phyloP scores from a whole-genome alignment of 176 grass and related monocot genomes.

The Stipa capillata region DNA sequence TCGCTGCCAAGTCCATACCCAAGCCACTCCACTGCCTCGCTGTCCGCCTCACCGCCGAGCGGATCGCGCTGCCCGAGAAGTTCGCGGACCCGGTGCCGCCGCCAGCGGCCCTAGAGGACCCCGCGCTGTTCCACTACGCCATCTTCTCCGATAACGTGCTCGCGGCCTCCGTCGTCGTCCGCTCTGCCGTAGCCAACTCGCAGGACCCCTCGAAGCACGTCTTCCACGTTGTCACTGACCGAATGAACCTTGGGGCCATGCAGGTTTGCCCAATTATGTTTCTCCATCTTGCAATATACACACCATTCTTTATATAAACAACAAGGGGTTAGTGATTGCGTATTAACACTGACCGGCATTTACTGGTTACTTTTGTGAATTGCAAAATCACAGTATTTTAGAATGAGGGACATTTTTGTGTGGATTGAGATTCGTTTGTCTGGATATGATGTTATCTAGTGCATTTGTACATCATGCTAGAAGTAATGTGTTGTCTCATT shows the following conservation, averaged over 20 bases:
- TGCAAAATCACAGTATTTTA: neutral
- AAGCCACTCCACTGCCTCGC: conserved; percentile 95
- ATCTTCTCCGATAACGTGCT: conserved; percentile 99
- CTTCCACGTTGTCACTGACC: conserved; percentile 94
- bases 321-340: neutral
- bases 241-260: conserved; percentile 99
- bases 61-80: conserved; percentile 52
- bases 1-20: conserved; percentile 97
- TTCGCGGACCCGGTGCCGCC: conserved; percentile 55
- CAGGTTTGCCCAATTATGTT: conserved; percentile 46
- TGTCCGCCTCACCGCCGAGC: conserved; percentile 86
- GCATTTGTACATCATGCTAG: neutral
- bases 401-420: neutral
- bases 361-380: neutral
- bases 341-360: neutral
- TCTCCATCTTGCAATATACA: neutral
- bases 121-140: conserved; percentile 83
- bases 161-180: conserved; percentile 86
- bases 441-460: neutral
- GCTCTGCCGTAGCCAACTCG: conserved; percentile 78
- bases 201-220: conserved; percentile 68
- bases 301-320: neutral
- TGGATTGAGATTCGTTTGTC: neutral
- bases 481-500: neutral
- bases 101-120: conserved; percentile 58